phyloP scores from a whole-genome alignment of 2,329 filamentous ascomycete genomes.

The Paraphoma chrysanthemicola region DNA sequence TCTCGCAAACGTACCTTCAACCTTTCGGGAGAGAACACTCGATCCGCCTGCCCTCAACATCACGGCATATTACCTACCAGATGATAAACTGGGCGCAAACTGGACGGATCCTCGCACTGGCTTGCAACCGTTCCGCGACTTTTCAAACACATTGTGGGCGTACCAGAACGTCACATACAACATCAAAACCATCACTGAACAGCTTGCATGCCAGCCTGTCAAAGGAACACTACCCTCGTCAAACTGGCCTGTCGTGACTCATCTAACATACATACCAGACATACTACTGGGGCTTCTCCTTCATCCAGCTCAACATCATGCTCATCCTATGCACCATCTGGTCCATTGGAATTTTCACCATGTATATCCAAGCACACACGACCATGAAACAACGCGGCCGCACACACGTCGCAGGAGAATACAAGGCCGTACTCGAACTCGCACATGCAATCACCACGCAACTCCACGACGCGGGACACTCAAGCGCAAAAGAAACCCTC shows the following conservation, averaged over 20 bases:
- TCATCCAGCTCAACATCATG: slow-evolving; percentile 16
- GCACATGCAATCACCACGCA: slow-evolving; percentile 10
- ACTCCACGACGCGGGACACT: neutral
- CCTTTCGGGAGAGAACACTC: neutral
- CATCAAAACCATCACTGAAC: neutral
- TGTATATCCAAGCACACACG: slow-evolving; percentile 11
- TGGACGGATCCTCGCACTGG: neutral
- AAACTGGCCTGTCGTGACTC: neutral
- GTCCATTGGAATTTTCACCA: slow-evolving; percentile 10
- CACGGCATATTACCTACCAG: neutral
- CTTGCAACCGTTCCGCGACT: neutral
- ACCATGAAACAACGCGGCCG: slow-evolving; percentile 1
- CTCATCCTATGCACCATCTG: slow-evolving; percentile 11
- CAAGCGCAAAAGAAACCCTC: neutral
- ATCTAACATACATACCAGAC: neutral
- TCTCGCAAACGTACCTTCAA: neutral
- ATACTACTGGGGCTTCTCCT: slow-evolving; percentile 24
- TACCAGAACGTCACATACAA: neutral
- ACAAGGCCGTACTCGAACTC: slow-evolving; percentile 16
- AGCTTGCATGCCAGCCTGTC: neutral
- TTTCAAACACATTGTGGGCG: neutral
- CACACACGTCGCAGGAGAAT: slow-evolving; percentile 6
- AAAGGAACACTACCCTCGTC: neutral
- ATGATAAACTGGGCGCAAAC: neutral
- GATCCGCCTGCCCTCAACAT: neutral